Evolutionary conservation across 345 rosid genomes (phyloP).

Genomic region (Pistacia vera): DNA sequence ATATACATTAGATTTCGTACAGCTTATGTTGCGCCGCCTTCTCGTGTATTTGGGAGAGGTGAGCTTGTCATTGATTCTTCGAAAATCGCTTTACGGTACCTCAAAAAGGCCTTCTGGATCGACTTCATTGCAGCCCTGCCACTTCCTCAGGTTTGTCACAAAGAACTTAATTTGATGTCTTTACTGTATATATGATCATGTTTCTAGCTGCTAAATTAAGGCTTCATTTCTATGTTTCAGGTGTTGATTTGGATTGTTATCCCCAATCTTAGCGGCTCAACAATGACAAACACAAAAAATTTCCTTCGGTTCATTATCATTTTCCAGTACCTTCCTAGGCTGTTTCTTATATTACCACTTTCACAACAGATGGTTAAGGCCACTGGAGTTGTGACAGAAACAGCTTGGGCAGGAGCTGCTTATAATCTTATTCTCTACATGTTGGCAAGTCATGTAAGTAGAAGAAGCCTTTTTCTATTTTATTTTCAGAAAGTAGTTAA

Average conservation of each 20-base stretch:
- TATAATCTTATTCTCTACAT: conserved; percentile 89
- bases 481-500: too few species aligned
- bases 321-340: conserved; percentile 78
- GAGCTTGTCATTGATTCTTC: conserved; percentile 76
- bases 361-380: conserved; percentile 80
- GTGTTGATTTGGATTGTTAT: conserved; percentile 77
- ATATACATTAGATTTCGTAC: conserved; percentile 71
- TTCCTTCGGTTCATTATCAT: conserved; percentile 82
- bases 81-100: conserved; percentile 64
- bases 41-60: conserved; percentile 90
- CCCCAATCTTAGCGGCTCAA: conserved; percentile 72
- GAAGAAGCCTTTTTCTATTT: neutral
- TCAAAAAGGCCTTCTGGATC: conserved; percentile 61
- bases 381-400: conserved; percentile 85
- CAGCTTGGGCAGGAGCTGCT: conserved; percentile 98
- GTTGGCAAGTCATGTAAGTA: conserved; percentile 97
- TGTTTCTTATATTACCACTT: conserved; percentile 73
- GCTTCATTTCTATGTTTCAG: conserved; percentile 38
- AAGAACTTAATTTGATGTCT: neutral
- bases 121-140: conserved; percentile 80
- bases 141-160: conserved; percentile 73
- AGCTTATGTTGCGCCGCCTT: conserved; percentile 84
- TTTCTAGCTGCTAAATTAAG: neutral
- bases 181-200: neutral
- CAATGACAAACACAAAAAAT: conserved; percentile 80